Conservation (phyloP, 345 rosid genomes). For the Salix viminalis region DNA sequence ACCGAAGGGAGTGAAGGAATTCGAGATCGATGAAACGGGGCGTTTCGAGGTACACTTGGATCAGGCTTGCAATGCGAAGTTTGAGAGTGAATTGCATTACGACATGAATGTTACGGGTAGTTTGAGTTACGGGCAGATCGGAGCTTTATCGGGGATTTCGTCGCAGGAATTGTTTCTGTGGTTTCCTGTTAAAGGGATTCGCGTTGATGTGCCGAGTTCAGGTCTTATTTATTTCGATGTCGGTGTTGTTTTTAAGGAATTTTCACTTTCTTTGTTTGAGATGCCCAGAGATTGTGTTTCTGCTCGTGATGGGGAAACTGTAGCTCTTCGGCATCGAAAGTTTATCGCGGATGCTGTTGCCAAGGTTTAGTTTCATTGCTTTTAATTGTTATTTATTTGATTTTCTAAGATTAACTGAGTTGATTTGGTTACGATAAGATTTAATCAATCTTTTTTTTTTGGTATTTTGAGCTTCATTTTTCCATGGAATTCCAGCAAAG, state of each 20-base stretch:
- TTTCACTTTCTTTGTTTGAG: conserved; percentile 78
- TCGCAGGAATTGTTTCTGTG: conserved; percentile 85
- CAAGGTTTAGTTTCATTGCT: conserved; percentile 31
- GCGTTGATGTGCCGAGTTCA: conserved; percentile 81
- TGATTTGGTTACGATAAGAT: not conserved
- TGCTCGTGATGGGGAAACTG: conserved; percentile 15
- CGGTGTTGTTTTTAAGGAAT: conserved; percentile 79
- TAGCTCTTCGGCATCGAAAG: conserved; percentile 3
- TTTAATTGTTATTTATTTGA: too few species aligned
- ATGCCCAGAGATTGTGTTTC: conserved; percentile 71
- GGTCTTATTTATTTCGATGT: conserved; percentile 88
- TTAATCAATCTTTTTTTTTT: not conserved
- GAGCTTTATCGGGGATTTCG: conserved; percentile 60
- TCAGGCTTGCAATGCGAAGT: conserved; percentile 81
- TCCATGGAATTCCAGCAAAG: not conserved
- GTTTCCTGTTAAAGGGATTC: conserved; percentile 80
- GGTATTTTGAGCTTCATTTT: not conserved
- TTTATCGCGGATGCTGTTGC: conserved; percentile 20
- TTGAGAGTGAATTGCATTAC: conserved; percentile 79
- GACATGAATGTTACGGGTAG: conserved; percentile 68
- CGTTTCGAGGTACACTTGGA: conserved; percentile 65
- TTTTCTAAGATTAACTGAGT: too few species aligned
- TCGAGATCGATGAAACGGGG: conserved; percentile 48
- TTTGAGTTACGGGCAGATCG: conserved; percentile 54
- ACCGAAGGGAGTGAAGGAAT: conserved; percentile 68